Conservation (phyloP, 1,284 basidiomycete genomes). For the Caloboletus firmus region DNA sequence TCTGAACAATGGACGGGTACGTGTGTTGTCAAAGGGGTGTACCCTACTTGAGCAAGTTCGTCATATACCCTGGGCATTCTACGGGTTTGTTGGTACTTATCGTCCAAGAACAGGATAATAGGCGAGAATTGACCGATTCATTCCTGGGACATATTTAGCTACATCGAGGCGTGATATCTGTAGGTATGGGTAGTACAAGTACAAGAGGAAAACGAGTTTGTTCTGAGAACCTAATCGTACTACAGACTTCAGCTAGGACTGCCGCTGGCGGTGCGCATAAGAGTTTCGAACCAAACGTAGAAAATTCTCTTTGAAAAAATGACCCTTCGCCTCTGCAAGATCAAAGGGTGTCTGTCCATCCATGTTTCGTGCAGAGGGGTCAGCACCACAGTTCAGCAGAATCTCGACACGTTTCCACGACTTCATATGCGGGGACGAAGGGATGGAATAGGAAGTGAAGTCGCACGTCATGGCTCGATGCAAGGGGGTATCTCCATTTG, state of each 20-base stretch:
- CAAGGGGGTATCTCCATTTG: background rate
- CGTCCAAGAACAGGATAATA: too few species aligned
- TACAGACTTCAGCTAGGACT: background rate
- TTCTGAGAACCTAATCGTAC: background rate
- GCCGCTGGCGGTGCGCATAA: background rate
- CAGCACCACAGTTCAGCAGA: background rate
- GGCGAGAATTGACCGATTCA: background rate
- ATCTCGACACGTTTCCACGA: background rate
- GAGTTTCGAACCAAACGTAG: background rate
- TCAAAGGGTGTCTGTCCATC: background rate
- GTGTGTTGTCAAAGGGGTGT: too few species aligned
- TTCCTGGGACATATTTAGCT: background rate
- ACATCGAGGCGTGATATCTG: background rate
- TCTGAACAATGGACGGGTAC: too few species aligned
- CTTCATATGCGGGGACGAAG: too few species aligned
- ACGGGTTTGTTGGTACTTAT: too few species aligned
- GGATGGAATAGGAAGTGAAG: background rate
- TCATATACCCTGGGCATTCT: too few species aligned
- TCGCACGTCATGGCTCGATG: background rate
- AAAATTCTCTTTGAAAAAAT: background rate
- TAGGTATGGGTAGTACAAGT: background rate
- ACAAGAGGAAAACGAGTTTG: too few species aligned
- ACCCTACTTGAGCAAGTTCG: too few species aligned
- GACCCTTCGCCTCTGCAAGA: conserved; percentile 1
- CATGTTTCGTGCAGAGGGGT: background rate